Conservation (phyloP, 2,329 filamentous ascomycete genomes). For the Capronia epimyces region DNA sequence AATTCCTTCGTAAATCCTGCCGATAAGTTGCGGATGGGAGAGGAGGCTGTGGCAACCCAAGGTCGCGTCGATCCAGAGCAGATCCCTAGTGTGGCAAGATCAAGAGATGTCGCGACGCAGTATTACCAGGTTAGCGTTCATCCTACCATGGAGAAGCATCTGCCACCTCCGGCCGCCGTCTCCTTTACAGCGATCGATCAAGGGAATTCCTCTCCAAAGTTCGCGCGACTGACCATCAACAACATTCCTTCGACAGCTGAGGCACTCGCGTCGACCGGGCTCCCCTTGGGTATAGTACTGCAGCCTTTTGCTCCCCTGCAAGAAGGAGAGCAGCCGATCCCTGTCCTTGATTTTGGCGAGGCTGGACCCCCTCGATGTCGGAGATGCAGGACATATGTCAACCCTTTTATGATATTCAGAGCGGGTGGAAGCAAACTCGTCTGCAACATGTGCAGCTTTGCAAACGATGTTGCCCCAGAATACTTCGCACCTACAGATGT, state of each 20-base stretch:
- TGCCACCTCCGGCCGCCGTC: conserved; percentile 80
- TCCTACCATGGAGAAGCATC: conserved; percentile 88
- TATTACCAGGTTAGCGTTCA: conserved; percentile 85
- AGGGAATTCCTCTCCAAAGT: conserved; percentile 93
- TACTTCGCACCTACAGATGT: conserved; percentile 91
- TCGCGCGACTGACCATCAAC: conserved; percentile 84
- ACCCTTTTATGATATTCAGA: conserved; percentile 97
- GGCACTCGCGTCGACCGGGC: conserved; percentile 68
- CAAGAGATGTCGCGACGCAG: conserved; percentile 74
- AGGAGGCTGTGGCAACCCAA: conserved; percentile 59
- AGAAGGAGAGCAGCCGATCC: conserved; percentile 78
- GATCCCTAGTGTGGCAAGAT: conserved; percentile 81
- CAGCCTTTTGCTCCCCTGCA: conserved; percentile 82
- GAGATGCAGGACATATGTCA: conserved; percentile 92
- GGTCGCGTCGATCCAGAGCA: conserved; percentile 82
- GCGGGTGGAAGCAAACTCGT: conserved; percentile 93
- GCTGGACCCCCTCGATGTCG: conserved; percentile 82
- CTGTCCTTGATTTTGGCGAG: conserved; percentile 92
- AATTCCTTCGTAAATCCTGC: conserved; percentile 19
- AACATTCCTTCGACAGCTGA: conserved; percentile 82
- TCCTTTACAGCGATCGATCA: conserved; percentile 94
- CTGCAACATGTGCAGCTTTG: conserved; percentile 96
- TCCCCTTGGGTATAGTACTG: conserved; percentile 80
- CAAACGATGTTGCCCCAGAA: conserved; percentile 85
- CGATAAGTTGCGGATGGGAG: conserved; percentile 37